Evolutionary conservation across 768 basidiomycete genomes (phyloP), one percentile per base, ranked within the genome.

Genomic region (Postia placenta): DNA sequence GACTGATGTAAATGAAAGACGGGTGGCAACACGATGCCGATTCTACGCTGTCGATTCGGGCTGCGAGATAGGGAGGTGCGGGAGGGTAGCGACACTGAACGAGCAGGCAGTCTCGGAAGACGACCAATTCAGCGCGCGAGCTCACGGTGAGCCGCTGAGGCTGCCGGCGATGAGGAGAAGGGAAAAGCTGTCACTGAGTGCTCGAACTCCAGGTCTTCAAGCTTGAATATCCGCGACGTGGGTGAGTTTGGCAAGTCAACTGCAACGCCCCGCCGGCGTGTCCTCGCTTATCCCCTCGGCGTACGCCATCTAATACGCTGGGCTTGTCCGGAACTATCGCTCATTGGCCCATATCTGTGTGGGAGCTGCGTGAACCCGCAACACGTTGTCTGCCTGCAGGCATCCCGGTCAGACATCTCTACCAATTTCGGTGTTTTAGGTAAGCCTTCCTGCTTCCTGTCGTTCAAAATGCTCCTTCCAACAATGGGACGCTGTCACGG

Each of bases 371-470:
- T 43, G 55, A 52, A 51, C 56, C 53, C 52, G 35, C 55, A 53
- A 57, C 62, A 64, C 62, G 62, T 60, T 60, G 51, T 49, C 55
- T 59, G 62, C 62, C 62, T 64, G 62, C 62, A 64, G 62, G 62
- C 62, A 60, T 46, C 25, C 45, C 55, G 33, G 51, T 19, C 35
- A 49, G 54, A 59, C 53, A 60, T 60, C 54, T 50, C 52, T 56
- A 39, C 47, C 52, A 51, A 53, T 52, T 57, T 50, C 56, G 55
- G 55, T 52, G 52, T 51, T 56, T 62, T 62, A 62, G 54, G 59
- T 62, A 62, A 62, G 50, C 51, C 44, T 57, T 45, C 51, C 52
- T 48, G 53, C 55, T 50, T 17, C 17, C 51, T 45, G 40, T 50
- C 56, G 43, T 5, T 35, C 46, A 47, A 39, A 25, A 23, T 47